Evolutionary conservation across 2,329 filamentous ascomycete genomes (phyloP).

Genomic region (Raffaelea ambrosiae): DNA sequence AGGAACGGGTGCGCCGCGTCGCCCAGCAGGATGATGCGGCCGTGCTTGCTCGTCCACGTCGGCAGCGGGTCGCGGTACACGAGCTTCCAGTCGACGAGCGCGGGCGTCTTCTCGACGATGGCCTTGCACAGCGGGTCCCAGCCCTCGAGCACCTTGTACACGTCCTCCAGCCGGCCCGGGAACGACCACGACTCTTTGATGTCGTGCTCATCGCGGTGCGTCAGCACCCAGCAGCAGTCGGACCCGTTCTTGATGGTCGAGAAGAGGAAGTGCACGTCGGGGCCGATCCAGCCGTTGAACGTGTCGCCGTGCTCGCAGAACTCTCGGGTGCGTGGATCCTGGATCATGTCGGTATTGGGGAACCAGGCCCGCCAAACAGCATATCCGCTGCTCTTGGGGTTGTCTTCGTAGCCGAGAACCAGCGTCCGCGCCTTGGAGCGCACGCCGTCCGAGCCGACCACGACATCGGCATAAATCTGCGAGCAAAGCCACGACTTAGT

Average conservation of each 20-base stretch:
- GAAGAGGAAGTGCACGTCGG: constrained; percentile 48
- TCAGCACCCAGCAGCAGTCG: constrained; percentile 52
- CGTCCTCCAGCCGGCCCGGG: constrained; percentile 42
- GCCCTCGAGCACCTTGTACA: constrained; percentile 38
- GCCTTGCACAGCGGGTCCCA: constrained; percentile 41
- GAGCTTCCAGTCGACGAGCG: constrained; percentile 40
- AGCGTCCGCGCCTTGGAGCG: constrained; percentile 41
- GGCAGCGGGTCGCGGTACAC: constrained; percentile 40
- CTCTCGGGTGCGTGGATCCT: constrained; percentile 41
- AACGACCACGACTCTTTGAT: constrained; percentile 49
- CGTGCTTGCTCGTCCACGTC: constrained; percentile 37
- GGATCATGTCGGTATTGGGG: constrained; percentile 40
- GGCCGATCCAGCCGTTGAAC: constrained; percentile 51
- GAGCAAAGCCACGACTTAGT: too few species aligned
- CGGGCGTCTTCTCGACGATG: constrained; percentile 38
- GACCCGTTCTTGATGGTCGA: constrained; percentile 46
- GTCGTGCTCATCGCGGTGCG: constrained; percentile 43
- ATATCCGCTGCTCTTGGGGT: constrained; percentile 42
- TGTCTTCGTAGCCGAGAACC: constrained; percentile 42
- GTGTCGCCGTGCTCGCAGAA: constrained; percentile 49
- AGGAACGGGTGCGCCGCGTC: constrained; percentile 43
- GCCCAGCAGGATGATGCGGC: constrained; percentile 35
- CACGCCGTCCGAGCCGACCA: constrained; percentile 47
- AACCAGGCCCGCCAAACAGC: constrained; percentile 47
- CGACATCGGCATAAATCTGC: constrained; percentile 36